Conservation (phyloP, 1,139 yeast genomes). For the Pichia sp. region DNA sequence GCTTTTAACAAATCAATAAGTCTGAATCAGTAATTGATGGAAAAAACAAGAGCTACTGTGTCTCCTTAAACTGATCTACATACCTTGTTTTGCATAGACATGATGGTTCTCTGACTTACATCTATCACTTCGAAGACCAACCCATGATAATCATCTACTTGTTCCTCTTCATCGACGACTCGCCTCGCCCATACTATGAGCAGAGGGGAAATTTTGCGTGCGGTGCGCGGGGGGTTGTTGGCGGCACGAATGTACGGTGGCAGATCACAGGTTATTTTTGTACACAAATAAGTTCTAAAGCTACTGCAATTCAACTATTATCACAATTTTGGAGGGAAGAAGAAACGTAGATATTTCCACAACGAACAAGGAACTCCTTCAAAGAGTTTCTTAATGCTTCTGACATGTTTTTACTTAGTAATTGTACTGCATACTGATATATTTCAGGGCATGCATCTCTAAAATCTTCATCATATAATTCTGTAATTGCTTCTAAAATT, state of each 20-base stretch:
- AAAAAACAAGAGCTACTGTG: background rate
- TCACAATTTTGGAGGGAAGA: slow-evolving; percentile 41
- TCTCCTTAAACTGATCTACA: background rate
- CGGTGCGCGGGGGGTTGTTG: slow-evolving; percentile 9
- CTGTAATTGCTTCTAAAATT: slow-evolving; percentile 73
- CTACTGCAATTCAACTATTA: background rate
- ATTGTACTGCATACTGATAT: slow-evolving; percentile 59
- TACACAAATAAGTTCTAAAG: background rate
- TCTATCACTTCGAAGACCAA: background rate
- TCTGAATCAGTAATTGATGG: background rate
- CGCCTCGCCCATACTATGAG: background rate
- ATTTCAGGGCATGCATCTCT: slow-evolving; percentile 52
- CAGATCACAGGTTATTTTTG: background rate
- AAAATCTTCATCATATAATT: slow-evolving; percentile 74
- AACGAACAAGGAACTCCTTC: slow-evolving; percentile 57
- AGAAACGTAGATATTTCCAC: slow-evolving; percentile 54
- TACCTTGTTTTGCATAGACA: slow-evolving; percentile 28
- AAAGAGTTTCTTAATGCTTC: slow-evolving; percentile 65
- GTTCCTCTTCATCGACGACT: background rate
- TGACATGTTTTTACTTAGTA: slow-evolving; percentile 64
- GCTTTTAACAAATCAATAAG: background rate
- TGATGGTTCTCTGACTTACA: slow-evolving; percentile 8
- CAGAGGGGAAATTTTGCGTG: background rate
- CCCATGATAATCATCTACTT: background rate
- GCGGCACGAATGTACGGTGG: slow-evolving; percentile 1